Percentiles rank a stretch among this genome's conserved stretches.
These are phyloP conservation scores for Crotalaria pallida DNA, from an alignment of 306 rosid genomes.

Conservation along the genomic window DNA sequence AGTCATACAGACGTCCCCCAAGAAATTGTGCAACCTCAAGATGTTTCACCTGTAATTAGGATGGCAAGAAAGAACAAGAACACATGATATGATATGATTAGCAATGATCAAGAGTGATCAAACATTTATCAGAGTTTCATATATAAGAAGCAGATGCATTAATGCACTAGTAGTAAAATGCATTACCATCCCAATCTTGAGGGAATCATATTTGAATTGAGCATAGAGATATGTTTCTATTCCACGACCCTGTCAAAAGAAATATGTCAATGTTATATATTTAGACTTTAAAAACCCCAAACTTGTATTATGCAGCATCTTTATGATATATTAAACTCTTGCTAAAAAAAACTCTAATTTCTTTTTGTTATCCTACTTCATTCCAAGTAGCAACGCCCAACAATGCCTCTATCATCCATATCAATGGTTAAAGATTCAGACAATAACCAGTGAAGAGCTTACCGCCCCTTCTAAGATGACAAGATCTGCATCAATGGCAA, in stretches of 20 bases:
- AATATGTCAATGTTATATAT: too few relatives aligned
- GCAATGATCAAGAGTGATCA: background rate
- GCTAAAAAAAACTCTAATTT: background rate
- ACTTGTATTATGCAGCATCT: background rate
- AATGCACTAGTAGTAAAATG: background rate
- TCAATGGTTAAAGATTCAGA: background rate
- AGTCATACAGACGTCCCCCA: too few relatives aligned
- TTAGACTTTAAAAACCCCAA: background rate
- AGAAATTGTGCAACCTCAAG: too few relatives aligned
- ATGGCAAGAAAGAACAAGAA: background rate
- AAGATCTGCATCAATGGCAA: too few relatives aligned
- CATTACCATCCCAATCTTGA: too few relatives aligned
- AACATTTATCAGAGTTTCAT: background rate
- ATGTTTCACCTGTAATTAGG: too few relatives aligned
- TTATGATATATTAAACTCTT: background rate
- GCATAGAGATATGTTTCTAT: too few relatives aligned
- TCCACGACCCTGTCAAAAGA: too few relatives aligned
- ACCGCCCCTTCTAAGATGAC: slow-evolving; percentile 97
- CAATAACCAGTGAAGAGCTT: slow-evolving; percentile 28
- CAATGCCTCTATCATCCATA: too few relatives aligned
- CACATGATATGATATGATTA: background rate
- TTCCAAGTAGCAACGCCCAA: background rate
- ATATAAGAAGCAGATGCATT: background rate
- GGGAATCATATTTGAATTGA: too few relatives aligned
- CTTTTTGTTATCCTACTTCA: background rate